Conservation (phyloP, 768 basidiomycete species). For the Jaapia argillacea region DNA sequence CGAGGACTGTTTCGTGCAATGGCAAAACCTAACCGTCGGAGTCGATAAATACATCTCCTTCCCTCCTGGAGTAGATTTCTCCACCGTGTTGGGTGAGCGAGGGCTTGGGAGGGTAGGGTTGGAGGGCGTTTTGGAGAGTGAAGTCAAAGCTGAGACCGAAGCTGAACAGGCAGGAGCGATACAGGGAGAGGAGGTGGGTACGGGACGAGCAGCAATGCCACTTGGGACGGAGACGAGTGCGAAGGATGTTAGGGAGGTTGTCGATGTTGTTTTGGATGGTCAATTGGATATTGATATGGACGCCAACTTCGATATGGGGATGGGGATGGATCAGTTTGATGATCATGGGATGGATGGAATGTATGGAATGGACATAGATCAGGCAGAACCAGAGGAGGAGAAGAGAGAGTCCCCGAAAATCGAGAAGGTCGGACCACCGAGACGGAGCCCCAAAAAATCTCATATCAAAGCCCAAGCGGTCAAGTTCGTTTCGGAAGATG, state of each 20-base stretch:
- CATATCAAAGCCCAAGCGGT: too few species aligned
- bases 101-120: conserved; percentile 14
- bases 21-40: conserved; percentile 60
- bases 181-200: neutral
- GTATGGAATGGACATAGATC: too few species aligned
- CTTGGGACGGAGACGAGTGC: conserved; percentile 12
- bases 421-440: too few species aligned
- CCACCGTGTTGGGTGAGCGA: conserved; percentile 26
- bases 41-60: conserved; percentile 62
- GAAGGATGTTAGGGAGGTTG: conserved; percentile 15
- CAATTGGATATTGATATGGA: conserved; percentile 9
- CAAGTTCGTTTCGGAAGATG: too few species aligned
- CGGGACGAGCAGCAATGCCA: neutral
- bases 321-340: too few species aligned
- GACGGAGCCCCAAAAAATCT: too few species aligned
- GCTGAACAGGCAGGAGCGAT: conserved; percentile 9
- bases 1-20: conserved; percentile 80
- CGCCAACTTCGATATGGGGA: too few species aligned
- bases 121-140: conserved; percentile 20
- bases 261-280: conserved; percentile 11
- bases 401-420: too few species aligned
- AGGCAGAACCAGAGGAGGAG: too few species aligned
- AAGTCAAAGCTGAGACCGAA: conserved; percentile 12
- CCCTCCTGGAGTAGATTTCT: conserved; percentile 60
- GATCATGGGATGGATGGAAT: too few species aligned